Evolutionary conservation across 768 basidiomycete genomes (phyloP).

Genomic region (Chalciporus sphaerocephalus): DNA sequence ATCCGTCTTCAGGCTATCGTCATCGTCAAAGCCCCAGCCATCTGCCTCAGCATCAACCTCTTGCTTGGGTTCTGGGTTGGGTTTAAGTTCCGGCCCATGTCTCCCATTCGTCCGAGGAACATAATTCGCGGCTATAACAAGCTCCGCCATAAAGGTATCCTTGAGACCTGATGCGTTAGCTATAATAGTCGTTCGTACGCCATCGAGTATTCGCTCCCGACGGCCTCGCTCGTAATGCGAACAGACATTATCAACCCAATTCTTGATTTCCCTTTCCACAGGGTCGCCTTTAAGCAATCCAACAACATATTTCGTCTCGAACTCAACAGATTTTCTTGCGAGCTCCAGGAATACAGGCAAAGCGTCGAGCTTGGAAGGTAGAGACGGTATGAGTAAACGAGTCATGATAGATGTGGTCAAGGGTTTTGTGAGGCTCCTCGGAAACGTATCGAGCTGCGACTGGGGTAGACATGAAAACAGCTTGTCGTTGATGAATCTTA

Average conservation of each 20-base stretch:
- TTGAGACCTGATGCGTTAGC: constrained; percentile 14
- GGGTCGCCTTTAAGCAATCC: constrained; percentile 45
- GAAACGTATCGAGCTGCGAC: constrained; percentile 42
- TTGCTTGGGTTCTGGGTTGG: not conserved
- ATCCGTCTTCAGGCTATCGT: constrained; percentile 24
- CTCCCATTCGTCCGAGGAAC: not conserved
- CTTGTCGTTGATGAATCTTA: constrained; percentile 59
- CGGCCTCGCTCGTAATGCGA: constrained; percentile 78
- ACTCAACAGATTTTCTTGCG: constrained; percentile 52
- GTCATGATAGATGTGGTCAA: constrained; percentile 58
- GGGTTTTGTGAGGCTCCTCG: constrained; percentile 57
- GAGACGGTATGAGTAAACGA: constrained; percentile 60
- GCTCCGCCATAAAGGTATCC: constrained; percentile 26
- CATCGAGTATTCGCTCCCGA: constrained; percentile 60
- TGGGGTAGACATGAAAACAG: constrained; percentile 56
- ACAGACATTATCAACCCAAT: constrained; percentile 66
- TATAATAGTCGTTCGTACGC: constrained; percentile 54
- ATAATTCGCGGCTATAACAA: constrained; percentile 8
- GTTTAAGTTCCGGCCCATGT: not conserved
- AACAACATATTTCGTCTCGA: constrained; percentile 58
- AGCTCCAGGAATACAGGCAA: constrained; percentile 62
- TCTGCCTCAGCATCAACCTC: constrained; percentile 25
- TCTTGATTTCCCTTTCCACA: constrained; percentile 51
- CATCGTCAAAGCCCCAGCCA: constrained; percentile 47
- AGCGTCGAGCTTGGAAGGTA: constrained; percentile 59